Percentiles rank a stretch among this genome's conserved stretches.
Evolutionary conservation across 495 filamentous ascomycete genomes (phyloP).

Genomic region (Polyplosphaeria fusca): DNA sequence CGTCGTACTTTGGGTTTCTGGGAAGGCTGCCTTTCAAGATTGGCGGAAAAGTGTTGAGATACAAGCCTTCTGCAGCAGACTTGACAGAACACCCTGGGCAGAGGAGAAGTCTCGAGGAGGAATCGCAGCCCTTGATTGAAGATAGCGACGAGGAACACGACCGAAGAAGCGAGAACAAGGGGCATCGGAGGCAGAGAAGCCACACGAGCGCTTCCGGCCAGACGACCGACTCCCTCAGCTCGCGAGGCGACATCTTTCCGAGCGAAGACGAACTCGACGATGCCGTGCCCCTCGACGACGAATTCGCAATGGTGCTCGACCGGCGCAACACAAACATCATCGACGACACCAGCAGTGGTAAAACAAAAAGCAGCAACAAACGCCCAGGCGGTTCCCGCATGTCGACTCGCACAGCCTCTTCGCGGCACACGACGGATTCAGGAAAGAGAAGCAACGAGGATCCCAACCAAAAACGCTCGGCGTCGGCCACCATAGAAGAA

Average conservation of each 20-base stretch:
- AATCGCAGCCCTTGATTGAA: slow-evolving; percentile 72
- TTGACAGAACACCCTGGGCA: slow-evolving; percentile 79
- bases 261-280: slow-evolving; percentile 83
- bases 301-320: slow-evolving; percentile 78
- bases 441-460: slow-evolving; percentile 29
- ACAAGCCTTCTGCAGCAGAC: slow-evolving; percentile 88
- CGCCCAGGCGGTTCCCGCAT: slow-evolving; percentile 40
- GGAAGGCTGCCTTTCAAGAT: slow-evolving; percentile 80
- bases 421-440: slow-evolving; percentile 39
- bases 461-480: slow-evolving; percentile 18
- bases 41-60: slow-evolving; percentile 72
- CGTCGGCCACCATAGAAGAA: slow-evolving; percentile 35
- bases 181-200: slow-evolving; percentile 65
- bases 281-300: slow-evolving; percentile 88
- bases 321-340: slow-evolving; percentile 54
- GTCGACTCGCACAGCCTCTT: slow-evolving; percentile 36
- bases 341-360: slow-evolving; percentile 71
- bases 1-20: slow-evolving; percentile 81
- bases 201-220: slow-evolving; percentile 75
- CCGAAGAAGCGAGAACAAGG: slow-evolving; percentile 33
- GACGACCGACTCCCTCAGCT: slow-evolving; percentile 85
- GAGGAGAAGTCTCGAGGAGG: slow-evolving; percentile 45
- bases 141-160: slow-evolving; percentile 52
- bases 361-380: slow-evolving; percentile 46
- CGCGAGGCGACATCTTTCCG: slow-evolving; percentile 88